A percentile compares a stretch with the other conserved stretches of the same genome.
Conservation (phyloP, 192 early-diverging fungal species). For the Backusella mclennaniae region DNA sequence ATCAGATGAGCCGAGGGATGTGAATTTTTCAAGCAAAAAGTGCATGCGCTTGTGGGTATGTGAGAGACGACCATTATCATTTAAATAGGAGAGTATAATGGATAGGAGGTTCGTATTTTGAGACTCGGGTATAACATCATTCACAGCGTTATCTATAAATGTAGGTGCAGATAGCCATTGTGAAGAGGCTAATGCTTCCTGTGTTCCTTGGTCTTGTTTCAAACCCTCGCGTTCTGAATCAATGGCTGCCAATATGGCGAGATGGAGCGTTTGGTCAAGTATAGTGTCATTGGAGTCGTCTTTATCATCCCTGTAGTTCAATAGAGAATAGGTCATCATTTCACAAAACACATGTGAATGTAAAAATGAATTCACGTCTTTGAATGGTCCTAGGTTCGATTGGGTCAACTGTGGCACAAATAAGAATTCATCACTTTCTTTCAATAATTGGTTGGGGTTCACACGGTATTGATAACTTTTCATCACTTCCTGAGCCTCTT, state of each 20-base stretch:
- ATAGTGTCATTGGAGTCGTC: slow-evolving; percentile 56
- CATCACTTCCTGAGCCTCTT: slow-evolving; percentile 81
- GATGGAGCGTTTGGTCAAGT: slow-evolving; percentile 74
- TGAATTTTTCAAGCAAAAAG: slow-evolving; percentile 70
- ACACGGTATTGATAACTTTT: slow-evolving; percentile 34
- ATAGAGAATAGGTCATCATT: slow-evolving; percentile 76
- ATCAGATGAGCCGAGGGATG: slow-evolving; percentile 52
- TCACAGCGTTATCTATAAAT: slow-evolving; percentile 51
- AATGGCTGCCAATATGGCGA: slow-evolving; percentile 71
- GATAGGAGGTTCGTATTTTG: slow-evolving; percentile 62
- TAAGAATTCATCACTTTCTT: slow-evolving; percentile 28
- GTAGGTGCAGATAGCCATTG: background rate
- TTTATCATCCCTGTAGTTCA: slow-evolving; percentile 51
- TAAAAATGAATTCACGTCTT: slow-evolving; percentile 65
- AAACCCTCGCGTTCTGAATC: slow-evolving; percentile 28
- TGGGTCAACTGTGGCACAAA: slow-evolving; percentile 48
- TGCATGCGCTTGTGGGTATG: slow-evolving; percentile 69
- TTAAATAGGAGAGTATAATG: slow-evolving; percentile 64
- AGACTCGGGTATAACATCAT: slow-evolving; percentile 36
- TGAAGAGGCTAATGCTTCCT: background rate
- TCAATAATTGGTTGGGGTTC: slow-evolving; percentile 19
- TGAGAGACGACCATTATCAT: slow-evolving; percentile 61
- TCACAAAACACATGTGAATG: slow-evolving; percentile 72
- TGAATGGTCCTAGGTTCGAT: slow-evolving; percentile 68
- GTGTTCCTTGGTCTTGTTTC: background rate